Percentiles rank a stretch among this genome's conserved stretches.
These are phyloP conservation scores for Clathrospora elynae DNA, from an alignment of 2,329 filamentous ascomycete genomes.

Conservation along the genomic window DNA sequence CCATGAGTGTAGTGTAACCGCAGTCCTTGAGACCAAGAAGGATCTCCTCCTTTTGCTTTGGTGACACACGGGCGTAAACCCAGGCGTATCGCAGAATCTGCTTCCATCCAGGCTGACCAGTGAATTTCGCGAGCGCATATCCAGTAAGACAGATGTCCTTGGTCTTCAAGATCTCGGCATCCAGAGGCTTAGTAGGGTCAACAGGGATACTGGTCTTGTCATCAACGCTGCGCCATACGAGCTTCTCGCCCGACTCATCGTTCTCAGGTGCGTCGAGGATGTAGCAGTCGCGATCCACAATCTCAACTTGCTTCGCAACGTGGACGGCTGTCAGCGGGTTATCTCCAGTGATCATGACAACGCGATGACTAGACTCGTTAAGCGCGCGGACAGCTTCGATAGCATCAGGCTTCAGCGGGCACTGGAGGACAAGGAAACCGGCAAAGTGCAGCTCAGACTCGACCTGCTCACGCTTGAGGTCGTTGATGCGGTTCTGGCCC, in stretches of 20 bases:
- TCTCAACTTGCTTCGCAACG: slow-evolving; percentile 93
- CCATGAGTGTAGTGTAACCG: slow-evolving; percentile 98
- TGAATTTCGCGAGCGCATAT: slow-evolving; percentile 89
- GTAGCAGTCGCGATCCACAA: slow-evolving; percentile 91
- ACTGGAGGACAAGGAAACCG: slow-evolving; percentile 93
- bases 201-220: slow-evolving; percentile 86
- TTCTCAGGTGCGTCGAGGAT: slow-evolving; percentile 95
- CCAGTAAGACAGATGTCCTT: slow-evolving; percentile 97
- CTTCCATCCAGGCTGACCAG: slow-evolving; percentile 74
- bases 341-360: slow-evolving; percentile 99
- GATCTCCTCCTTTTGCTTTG: slow-evolving; percentile 98
- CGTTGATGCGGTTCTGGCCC: slow-evolving; percentile 83
- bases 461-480: slow-evolving; percentile 89
- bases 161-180: slow-evolving; percentile 75
- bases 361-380: slow-evolving; percentile 97
- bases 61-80: slow-evolving; percentile 98
- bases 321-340: slow-evolving; percentile 96
- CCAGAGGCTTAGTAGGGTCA: slow-evolving; percentile 79
- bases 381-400: slow-evolving; percentile 94
- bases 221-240: slow-evolving; percentile 95
- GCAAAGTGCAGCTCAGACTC: slow-evolving; percentile 86
- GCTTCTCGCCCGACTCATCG: slow-evolving; percentile 75
- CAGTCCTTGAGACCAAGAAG: slow-evolving; percentile 94
- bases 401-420: slow-evolving; percentile 94
- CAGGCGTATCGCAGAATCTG: slow-evolving; percentile 86